Percentiles rank a stretch among this genome's conserved stretches.
Conservation (phyloP, 2,329 filamentous ascomycete genomes). For the Rutstroemia sp. region DNA sequence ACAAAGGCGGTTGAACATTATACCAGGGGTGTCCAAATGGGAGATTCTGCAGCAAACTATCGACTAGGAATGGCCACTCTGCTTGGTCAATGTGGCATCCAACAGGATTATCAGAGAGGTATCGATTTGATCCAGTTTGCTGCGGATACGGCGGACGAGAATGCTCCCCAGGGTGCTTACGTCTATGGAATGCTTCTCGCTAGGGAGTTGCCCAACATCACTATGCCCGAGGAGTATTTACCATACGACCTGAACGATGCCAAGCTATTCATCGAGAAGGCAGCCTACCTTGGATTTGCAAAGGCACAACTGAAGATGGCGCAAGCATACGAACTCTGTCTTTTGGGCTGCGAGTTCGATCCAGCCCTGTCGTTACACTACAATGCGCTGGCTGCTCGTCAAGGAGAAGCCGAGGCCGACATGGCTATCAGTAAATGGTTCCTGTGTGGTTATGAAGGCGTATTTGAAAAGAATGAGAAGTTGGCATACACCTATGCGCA, state of each 20-base stretch:
- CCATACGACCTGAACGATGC: conserved; percentile 66
- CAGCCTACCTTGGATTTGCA: conserved; percentile 89
- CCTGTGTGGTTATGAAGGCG: conserved; percentile 83
- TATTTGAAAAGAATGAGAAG: conserved; percentile 94
- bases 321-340: conserved; percentile 87
- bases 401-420: conserved; percentile 88
- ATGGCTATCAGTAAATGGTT: conserved; percentile 99
- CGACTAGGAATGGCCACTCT: conserved; percentile 96
- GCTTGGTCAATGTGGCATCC: conserved; percentile 85
- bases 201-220: conserved; percentile 84
- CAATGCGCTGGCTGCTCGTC: conserved; percentile 84
- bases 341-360: conserved; percentile 90
- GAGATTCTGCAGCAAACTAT: conserved; percentile 81
- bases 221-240: conserved; percentile 64
- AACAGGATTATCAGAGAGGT: conserved; percentile 69
- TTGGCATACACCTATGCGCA: conserved; percentile 87
- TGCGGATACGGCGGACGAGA: conserved; percentile 85
- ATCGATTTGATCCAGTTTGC: conserved; percentile 77
- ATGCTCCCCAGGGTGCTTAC: conserved; percentile 93
- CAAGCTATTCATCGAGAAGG: conserved; percentile 88
- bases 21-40: conserved; percentile 66
- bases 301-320: conserved; percentile 98
- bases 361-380: conserved; percentile 90
- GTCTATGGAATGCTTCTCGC: conserved; percentile 92
- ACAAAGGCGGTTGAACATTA: conserved; percentile 90